Percentiles rank a stretch among this genome's conserved stretches.
phyloP scores from a whole-genome alignment of 2,329 filamentous ascomycete genomes.

The Penicillium vulpinum region DNA sequence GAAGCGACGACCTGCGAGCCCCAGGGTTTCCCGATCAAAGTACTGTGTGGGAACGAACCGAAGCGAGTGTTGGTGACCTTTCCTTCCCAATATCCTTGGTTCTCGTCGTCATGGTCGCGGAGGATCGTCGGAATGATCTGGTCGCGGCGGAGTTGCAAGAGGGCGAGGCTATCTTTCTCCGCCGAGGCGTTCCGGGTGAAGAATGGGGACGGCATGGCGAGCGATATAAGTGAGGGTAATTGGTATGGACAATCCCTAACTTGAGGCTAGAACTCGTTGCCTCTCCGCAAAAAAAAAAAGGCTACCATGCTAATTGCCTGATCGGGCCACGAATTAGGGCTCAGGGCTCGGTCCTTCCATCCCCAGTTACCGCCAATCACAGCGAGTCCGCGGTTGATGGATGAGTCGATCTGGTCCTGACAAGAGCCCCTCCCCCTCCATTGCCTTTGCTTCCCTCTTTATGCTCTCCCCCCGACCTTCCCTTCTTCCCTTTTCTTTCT shows the following conservation, averaged over 20 bases:
- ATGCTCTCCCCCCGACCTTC: slow-evolving; percentile 27
- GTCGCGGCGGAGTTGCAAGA: slow-evolving; percentile 87
- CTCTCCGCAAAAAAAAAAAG: slow-evolving; percentile 19
- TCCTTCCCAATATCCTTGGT: slow-evolving; percentile 73
- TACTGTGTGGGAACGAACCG: slow-evolving; percentile 82
- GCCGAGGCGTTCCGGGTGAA: slow-evolving; percentile 68
- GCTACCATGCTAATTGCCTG: slow-evolving; percentile 16
- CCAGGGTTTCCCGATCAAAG: slow-evolving; percentile 77
- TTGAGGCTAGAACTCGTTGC: neutral
- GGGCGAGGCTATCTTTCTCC: slow-evolving; percentile 67
- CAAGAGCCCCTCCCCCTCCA: slow-evolving; percentile 26
- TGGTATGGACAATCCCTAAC: neutral
- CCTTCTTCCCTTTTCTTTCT: slow-evolving; percentile 15
- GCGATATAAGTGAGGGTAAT: neutral
- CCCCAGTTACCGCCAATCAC: slow-evolving; percentile 23
- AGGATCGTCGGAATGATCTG: slow-evolving; percentile 75
- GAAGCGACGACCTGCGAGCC: slow-evolving; percentile 89
- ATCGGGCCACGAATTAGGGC: slow-evolving; percentile 25
- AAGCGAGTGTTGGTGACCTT: slow-evolving; percentile 89
- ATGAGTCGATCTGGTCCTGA: slow-evolving; percentile 21
- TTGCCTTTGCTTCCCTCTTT: slow-evolving; percentile 20
- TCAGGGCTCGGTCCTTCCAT: slow-evolving; percentile 16
- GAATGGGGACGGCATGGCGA: slow-evolving; percentile 67
- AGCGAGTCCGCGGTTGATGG: slow-evolving; percentile 13
- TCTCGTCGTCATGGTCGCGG: slow-evolving; percentile 59